A percentile compares a stretch with the other conserved stretches of the same genome.
These are phyloP conservation scores for Schoenoplectus triqueter DNA, from an alignment of 202 grass and related monocot species.

Conservation along the genomic window DNA sequence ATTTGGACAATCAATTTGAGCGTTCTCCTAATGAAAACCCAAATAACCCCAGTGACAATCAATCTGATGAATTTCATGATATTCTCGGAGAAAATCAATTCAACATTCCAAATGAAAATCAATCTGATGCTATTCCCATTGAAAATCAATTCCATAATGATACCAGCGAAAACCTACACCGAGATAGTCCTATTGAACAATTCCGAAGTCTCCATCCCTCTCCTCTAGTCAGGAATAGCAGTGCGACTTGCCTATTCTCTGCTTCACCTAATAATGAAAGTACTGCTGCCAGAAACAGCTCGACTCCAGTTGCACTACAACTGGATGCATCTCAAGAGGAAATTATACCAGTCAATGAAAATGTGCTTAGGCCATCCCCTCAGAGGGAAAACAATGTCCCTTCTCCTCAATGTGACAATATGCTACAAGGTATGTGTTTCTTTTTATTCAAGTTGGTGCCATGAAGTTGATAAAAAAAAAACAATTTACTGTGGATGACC, in stretches of 20 bases:
- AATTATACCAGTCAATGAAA: neutral
- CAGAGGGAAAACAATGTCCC: neutral
- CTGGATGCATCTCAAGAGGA: conserved; percentile 10
- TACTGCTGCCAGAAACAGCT: neutral
- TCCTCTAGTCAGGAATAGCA: neutral
- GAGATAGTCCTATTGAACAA: conserved; percentile 31
- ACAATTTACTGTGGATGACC: neutral
- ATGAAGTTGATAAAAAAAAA: neutral
- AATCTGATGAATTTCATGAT: conserved; percentile 27
- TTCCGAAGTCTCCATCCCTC: conserved; percentile 1
- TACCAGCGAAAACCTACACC: conserved; percentile 4
- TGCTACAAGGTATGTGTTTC: neutral
- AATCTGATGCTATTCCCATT: conserved; percentile 22
- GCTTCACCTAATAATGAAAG: conserved; percentile 13
- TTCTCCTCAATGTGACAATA: neutral
- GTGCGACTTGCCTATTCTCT: conserved; percentile 10
- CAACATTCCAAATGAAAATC: conserved; percentile 22
- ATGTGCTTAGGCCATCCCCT: neutral
- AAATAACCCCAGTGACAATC: conserved; percentile 30
- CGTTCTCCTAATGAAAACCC: neutral
- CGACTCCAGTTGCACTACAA: neutral
- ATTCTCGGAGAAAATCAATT: conserved; percentile 31
- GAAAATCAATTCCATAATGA: conserved; percentile 28
- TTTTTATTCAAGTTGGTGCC: neutral
- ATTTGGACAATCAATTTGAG: conserved; percentile 30